These are phyloP conservation scores for Boletus vermiculosoides DNA, from an alignment of 768 basidiomycete genomes.

Conservation along the genomic window DNA sequence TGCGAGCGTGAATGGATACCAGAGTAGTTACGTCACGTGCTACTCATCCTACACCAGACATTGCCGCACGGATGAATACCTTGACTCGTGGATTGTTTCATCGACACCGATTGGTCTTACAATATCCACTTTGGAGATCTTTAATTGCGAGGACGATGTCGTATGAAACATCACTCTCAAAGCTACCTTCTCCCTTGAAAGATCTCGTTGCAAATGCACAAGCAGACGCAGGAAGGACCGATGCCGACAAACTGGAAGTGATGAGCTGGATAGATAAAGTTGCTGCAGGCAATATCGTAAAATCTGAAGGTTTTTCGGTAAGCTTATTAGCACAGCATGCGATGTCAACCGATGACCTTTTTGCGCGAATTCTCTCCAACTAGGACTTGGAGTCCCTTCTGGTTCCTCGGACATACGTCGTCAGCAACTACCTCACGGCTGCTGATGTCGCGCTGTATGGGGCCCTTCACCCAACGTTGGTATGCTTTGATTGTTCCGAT, in stretches of 20 bases:
- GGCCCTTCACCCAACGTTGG: constrained; percentile 78
- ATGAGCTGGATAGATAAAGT: constrained; percentile 69
- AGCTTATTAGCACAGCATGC: constrained; percentile 4
- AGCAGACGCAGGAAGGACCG: constrained; percentile 49
- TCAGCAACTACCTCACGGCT: constrained; percentile 79
- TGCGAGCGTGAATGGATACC: background rate
- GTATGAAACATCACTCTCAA: constrained; percentile 48
- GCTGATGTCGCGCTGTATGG: constrained; percentile 93
- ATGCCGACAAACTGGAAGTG: constrained; percentile 64
- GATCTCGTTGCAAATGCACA: constrained; percentile 50
- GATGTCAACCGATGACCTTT: background rate
- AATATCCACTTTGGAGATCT: constrained; percentile 8
- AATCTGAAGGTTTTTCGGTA: constrained; percentile 52
- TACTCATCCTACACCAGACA: background rate
- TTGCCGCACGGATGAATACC: constrained; percentile 11
- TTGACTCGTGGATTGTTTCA: constrained; percentile 20
- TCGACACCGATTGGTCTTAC: constrained; percentile 25
- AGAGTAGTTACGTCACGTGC: constrained; percentile 29
- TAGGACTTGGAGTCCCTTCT: constrained; percentile 75
- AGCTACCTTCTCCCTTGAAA: constrained; percentile 46
- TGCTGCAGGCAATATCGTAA: constrained; percentile 46
- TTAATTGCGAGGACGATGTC: constrained; percentile 44
- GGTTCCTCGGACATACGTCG: constrained; percentile 78
- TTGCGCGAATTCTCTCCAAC: constrained; percentile 1
- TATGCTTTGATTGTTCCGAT: constrained; percentile 37